These are phyloP conservation scores for Trypanosoma boissoni DNA, from an alignment of 208 protist species.

Conservation along the genomic window DNA sequence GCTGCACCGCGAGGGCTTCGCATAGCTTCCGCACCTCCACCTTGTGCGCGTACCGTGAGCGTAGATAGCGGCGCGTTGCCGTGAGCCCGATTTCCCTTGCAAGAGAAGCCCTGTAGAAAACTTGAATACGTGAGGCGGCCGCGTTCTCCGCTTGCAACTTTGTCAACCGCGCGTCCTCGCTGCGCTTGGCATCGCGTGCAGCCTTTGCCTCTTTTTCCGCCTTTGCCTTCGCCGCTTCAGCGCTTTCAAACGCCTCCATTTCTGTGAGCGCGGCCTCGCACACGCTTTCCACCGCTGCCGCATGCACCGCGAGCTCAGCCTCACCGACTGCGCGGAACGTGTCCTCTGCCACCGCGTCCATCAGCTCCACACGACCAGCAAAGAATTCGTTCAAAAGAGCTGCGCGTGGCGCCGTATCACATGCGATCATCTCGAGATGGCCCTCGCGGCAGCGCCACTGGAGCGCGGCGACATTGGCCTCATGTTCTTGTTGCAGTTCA, in stretches of 20 bases:
- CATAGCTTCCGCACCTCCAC: constrained; percentile 22
- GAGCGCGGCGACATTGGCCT: neutral
- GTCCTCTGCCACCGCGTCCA: neutral
- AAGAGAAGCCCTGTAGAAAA: constrained; percentile 15
- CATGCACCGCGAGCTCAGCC: too few relatives aligned
- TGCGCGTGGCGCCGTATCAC: neutral
- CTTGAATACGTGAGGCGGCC: constrained; percentile 19
- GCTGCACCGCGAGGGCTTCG: constrained; percentile 1
- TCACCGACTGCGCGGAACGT: neutral
- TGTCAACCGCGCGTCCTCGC: too few relatives aligned
- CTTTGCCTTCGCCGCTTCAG: too few relatives aligned
- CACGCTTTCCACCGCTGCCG: too few relatives aligned
- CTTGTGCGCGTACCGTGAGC: constrained; percentile 12
- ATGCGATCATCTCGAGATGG: neutral
- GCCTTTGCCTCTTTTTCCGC: too few relatives aligned
- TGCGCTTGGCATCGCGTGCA: too few relatives aligned
- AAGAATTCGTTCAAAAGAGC: neutral
- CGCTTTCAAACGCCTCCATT: constrained; percentile 11
- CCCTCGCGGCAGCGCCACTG: neutral
- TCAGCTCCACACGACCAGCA: neutral
- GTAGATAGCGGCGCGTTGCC: constrained; percentile 19
- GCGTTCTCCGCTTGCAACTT: too few relatives aligned
- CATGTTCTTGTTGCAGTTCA: neutral
- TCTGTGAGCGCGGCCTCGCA: constrained; percentile 7
- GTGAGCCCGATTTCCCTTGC: constrained; percentile 21